Percentiles rank a stretch among this genome's conserved stretches.
These are phyloP conservation scores for Alternaria ventricosa DNA, from an alignment of 2,329 filamentous ascomycete genomes.

Conservation along the genomic window DNA sequence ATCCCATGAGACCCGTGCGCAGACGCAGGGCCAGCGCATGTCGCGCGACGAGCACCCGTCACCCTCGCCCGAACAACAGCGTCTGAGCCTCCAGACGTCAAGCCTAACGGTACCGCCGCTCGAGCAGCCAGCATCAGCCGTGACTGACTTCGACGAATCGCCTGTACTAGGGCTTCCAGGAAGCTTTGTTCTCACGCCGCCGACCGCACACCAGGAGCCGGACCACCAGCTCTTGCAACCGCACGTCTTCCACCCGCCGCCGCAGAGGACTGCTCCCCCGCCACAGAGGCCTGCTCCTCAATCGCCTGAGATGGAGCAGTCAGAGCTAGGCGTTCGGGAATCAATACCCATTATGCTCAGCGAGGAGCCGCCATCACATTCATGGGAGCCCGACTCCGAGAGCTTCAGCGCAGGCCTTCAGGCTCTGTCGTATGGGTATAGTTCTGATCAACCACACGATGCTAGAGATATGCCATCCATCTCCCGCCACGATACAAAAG, in stretches of 20 bases:
- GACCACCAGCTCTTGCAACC: slow-evolving; percentile 38
- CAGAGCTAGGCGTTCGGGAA: slow-evolving; percentile 59
- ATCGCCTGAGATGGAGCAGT: slow-evolving; percentile 40
- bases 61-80: slow-evolving; percentile 18
- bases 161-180: slow-evolving; percentile 72
- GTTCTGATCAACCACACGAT: slow-evolving; percentile 22
- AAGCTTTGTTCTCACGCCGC: slow-evolving; percentile 57
- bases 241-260: slow-evolving; percentile 32
- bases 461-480: slow-evolving; percentile 12
- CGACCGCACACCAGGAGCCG: slow-evolving; percentile 21
- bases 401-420: slow-evolving; percentile 19
- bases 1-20: slow-evolving; percentile 6
- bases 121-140: slow-evolving; percentile 41
- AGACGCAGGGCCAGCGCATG: slow-evolving; percentile 12
- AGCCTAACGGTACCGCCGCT: slow-evolving; percentile 36
- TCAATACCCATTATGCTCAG: slow-evolving; percentile 64
- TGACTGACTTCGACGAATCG: slow-evolving; percentile 63
- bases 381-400: slow-evolving; percentile 16
- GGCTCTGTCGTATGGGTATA: slow-evolving; percentile 19
- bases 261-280: slow-evolving; percentile 15
- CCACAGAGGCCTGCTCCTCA: slow-evolving; percentile 14
- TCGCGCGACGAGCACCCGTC: slow-evolving; percentile 14
- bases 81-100: slow-evolving; percentile 37
- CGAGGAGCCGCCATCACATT: slow-evolving; percentile 37
- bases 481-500: slow-evolving; percentile 40